Conservation (phyloP, 1,284 basidiomycete species). For the Volvariella volvacea region DNA sequence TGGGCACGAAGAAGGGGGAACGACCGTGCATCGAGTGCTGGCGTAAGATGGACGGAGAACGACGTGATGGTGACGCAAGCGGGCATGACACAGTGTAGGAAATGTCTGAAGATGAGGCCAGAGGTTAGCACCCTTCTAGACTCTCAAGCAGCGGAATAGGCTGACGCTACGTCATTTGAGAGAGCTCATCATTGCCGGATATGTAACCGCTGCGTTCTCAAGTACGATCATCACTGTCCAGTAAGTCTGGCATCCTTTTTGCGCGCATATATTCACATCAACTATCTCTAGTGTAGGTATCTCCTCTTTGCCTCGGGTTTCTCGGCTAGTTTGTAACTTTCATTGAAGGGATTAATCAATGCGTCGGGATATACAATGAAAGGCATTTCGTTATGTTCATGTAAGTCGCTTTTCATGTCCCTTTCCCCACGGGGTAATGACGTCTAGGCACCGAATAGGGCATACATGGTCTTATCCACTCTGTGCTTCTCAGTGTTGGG, state of each 20-base stretch:
- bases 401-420: conserved; percentile 32
- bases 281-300: too few species aligned
- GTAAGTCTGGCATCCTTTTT: conserved; percentile 37
- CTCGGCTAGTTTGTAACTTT: too few species aligned
- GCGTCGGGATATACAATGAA: conserved; percentile 93
- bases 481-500: conserved; percentile 55
- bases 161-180: conserved; percentile 36
- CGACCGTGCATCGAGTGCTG: too few species aligned
- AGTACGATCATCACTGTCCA: conserved; percentile 94
- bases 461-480: conserved; percentile 63
- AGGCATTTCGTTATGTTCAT: conserved; percentile 95
- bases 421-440: too few species aligned
- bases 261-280: neutral
- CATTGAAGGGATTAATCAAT: conserved; percentile 99
- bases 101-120: conserved; percentile 70
- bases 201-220: conserved; percentile 87
- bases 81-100: conserved; percentile 53
- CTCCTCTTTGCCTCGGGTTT: too few species aligned
- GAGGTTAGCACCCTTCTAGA: conserved; percentile 45
- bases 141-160: neutral
- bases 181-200: conserved; percentile 94
- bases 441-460: conserved; percentile 34
- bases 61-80: conserved; percentile 46
- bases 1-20: too few species aligned
- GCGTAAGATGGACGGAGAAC: conserved; percentile 20